Conservation (phyloP, 2,329 filamentous ascomycete genomes). For the Nemania serpens region DNA sequence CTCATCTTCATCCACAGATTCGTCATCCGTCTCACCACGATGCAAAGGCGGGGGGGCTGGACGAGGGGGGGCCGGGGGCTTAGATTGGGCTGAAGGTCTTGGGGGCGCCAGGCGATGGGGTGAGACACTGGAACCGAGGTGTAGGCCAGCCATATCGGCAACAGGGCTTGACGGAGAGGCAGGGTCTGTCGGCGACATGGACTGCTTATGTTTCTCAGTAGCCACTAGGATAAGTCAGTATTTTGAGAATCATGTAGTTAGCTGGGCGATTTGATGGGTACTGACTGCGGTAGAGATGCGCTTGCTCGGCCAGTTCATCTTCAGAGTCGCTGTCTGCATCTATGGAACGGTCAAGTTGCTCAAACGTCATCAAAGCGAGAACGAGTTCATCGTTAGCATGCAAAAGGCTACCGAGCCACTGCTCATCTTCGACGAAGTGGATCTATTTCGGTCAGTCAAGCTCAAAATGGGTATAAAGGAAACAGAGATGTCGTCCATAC, state of each 20-base stretch:
- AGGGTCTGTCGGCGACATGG: slow-evolving; percentile 46
- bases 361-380: slow-evolving; percentile 88
- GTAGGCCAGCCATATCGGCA: slow-evolving; percentile 52
- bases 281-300: slow-evolving; percentile 66
- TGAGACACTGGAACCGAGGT: slow-evolving; percentile 45
- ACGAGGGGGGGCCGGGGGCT: slow-evolving; percentile 56
- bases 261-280: slow-evolving; percentile 8
- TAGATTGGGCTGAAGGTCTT: slow-evolving; percentile 50
- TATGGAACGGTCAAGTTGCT: slow-evolving; percentile 87
- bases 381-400: slow-evolving; percentile 97
- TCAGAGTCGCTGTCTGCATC: slow-evolving; percentile 75
- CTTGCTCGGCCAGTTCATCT: slow-evolving; percentile 69
- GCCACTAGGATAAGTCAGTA: slow-evolving; percentile 52
- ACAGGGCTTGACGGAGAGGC: slow-evolving; percentile 42
- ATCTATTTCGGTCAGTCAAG: slow-evolving; percentile 58
- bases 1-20: slow-evolving; percentile 72
- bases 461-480: neutral
- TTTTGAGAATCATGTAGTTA: slow-evolving; percentile 16
- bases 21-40: slow-evolving; percentile 61
- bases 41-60: slow-evolving; percentile 50
- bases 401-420: slow-evolving; percentile 88
- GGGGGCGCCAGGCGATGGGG: slow-evolving; percentile 53
- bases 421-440: slow-evolving; percentile 85
- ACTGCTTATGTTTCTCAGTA: slow-evolving; percentile 55
- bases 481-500: slow-evolving; percentile 48